phyloP scores from a whole-genome alignment of 352 stramenopile species.

The Pythium periplocum region DNA sequence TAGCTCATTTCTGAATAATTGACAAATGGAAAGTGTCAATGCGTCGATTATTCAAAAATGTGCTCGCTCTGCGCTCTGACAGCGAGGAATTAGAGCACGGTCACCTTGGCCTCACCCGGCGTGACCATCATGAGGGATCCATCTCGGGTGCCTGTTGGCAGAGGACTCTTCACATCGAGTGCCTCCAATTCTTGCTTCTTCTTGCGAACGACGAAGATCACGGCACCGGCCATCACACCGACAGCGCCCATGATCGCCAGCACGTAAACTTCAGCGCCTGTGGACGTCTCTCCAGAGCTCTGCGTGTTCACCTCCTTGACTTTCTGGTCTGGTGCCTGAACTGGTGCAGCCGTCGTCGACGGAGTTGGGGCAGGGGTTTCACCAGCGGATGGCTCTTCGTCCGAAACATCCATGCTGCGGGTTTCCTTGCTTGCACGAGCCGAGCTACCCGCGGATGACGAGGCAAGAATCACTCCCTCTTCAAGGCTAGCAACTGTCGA shows the following conservation, averaged over 20 bases:
- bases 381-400: slow-evolving; percentile 8
- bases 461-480: too few species aligned
- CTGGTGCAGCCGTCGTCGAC: slow-evolving; percentile 21
- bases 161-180: slow-evolving; percentile 53
- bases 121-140: slow-evolving; percentile 43
- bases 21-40: too few species aligned
- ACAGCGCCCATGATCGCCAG: slow-evolving; percentile 25
- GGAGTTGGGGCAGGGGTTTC: slow-evolving; percentile 25
- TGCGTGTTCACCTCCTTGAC: slow-evolving; percentile 37
- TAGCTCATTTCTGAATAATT: too few species aligned
- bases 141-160: slow-evolving; percentile 14
- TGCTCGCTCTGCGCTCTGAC: too few species aligned
- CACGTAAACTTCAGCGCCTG: slow-evolving; percentile 28
- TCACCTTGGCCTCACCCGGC: slow-evolving; percentile 37
- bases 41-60: too few species aligned
- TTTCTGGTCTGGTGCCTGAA: slow-evolving; percentile 14
- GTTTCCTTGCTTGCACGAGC: too few species aligned
- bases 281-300: slow-evolving; percentile 1
- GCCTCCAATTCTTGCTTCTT: slow-evolving; percentile 62
- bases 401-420: too few species aligned
- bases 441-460: too few species aligned
- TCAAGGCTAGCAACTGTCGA: slow-evolving; percentile 3
- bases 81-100: slow-evolving; percentile 30
- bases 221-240: slow-evolving; percentile 37
- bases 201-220: slow-evolving; percentile 58